Percentiles rank a stretch among this genome's conserved stretches.
phyloP scores from a whole-genome alignment of 2,329 filamentous ascomycete genomes.

The Aspergillus pseudotamarii region DNA sequence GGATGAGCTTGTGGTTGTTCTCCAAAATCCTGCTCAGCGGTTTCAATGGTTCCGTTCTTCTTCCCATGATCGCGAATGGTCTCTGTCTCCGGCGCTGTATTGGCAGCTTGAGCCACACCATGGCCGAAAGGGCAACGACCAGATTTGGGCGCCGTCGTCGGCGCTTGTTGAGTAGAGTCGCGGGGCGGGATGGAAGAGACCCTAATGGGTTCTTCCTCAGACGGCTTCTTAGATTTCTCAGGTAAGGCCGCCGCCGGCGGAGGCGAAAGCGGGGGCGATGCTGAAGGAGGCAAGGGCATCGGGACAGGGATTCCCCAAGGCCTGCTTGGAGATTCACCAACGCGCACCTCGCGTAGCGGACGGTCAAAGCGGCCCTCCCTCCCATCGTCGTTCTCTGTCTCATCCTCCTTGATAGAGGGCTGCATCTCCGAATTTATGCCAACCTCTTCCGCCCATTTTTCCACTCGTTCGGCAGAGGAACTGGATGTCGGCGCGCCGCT shows the following conservation, averaged over 20 bases:
- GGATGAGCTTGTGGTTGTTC: slow-evolving; percentile 5
- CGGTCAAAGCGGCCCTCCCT: slow-evolving; percentile 79
- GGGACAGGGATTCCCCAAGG: slow-evolving; percentile 85
- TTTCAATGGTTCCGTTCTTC: slow-evolving; percentile 10
- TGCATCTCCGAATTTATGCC: slow-evolving; percentile 56
- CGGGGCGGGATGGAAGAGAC: slow-evolving; percentile 16
- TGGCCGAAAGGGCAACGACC: slow-evolving; percentile 42
- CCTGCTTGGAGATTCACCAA: slow-evolving; percentile 89
- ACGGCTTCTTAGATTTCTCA: slow-evolving; percentile 18
- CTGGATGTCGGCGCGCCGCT: slow-evolving; percentile 35
- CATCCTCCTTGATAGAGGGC: slow-evolving; percentile 43
- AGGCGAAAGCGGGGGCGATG: slow-evolving; percentile 30
- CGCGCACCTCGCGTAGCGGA: slow-evolving; percentile 82
- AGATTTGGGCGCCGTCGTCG: slow-evolving; percentile 20
- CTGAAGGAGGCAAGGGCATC: slow-evolving; percentile 55
- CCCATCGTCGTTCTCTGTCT: slow-evolving; percentile 53
- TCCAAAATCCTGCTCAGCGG: slow-evolving; percentile 6
- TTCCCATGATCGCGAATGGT: slow-evolving; percentile 19
- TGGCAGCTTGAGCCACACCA: slow-evolving; percentile 22
- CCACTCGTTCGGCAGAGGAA: slow-evolving; percentile 70
- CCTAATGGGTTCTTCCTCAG: slow-evolving; percentile 17
- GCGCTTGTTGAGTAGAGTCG: slow-evolving; percentile 8
- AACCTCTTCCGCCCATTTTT: slow-evolving; percentile 83
- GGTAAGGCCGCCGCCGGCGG: slow-evolving; percentile 22
- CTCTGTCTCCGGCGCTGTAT: slow-evolving; percentile 17